Evolutionary conservation across 306 rosid genomes (phyloP).

Genomic region (Prunus padus): DNA sequence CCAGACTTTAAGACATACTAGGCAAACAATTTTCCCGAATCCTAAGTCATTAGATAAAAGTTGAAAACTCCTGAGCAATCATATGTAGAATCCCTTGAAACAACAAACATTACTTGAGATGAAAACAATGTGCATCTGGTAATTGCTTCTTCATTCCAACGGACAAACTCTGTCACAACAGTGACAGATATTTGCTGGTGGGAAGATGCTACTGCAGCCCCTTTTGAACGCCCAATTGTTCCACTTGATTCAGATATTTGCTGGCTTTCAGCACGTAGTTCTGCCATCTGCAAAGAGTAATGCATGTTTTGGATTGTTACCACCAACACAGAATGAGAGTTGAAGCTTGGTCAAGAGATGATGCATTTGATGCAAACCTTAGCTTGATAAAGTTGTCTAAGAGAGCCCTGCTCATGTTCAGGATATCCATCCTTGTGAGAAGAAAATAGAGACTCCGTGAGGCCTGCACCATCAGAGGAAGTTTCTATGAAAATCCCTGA

Average conservation of each 20-base stretch:
- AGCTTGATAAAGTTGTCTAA: conserved; percentile 73
- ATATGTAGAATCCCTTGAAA: conserved; percentile 8
- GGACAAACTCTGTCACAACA: conserved; percentile 95
- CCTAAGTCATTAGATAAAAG: not conserved
- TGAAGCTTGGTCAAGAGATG: conserved; percentile 12
- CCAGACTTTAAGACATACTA: not conserved
- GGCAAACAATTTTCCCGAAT: not conserved
- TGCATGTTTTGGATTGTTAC: conserved; percentile 17
- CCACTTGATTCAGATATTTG: conserved; percentile 82
- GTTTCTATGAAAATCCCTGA: conserved; percentile 21
- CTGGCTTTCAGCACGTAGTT: conserved; percentile 78
- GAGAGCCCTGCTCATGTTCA: conserved; percentile 95
- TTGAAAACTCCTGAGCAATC: not conserved
- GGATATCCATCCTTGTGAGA: conserved; percentile 95
- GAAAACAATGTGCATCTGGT: conserved; percentile 89
- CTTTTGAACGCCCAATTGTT: conserved; percentile 86
- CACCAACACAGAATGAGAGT: conserved; percentile 19
- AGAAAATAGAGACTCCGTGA: conserved; percentile 88
- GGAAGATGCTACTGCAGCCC: conserved; percentile 72
- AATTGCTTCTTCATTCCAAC: conserved; percentile 99
- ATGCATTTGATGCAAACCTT: conserved; percentile 61
- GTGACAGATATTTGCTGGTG: conserved; percentile 97
- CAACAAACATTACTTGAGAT: conserved; percentile 65
- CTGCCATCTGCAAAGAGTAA: conserved; percentile 70
- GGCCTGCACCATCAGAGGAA: conserved; percentile 59